Percentiles rank a stretch among this genome's conserved stretches.
Evolutionary conservation across 2,329 filamentous ascomycete species (phyloP).

Genomic region (Thielaviopsis euricoi): DNA sequence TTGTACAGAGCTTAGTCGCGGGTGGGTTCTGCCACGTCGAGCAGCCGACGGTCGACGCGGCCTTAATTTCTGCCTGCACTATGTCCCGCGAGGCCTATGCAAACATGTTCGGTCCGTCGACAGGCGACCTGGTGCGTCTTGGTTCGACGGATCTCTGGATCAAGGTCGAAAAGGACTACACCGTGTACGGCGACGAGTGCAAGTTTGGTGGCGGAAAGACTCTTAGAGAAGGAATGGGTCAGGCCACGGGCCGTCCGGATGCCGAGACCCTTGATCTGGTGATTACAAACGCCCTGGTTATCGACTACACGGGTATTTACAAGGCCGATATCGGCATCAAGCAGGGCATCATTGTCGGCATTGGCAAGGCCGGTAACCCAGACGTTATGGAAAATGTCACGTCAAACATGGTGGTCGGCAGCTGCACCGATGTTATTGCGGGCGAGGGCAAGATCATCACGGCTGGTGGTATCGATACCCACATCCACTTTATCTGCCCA

Average conservation of each 20-base stretch:
- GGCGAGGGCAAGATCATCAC: conserved; percentile 84
- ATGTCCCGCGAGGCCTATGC: conserved; percentile 69
- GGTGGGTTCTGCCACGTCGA: conserved; percentile 66
- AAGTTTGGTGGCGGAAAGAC: conserved; percentile 93
- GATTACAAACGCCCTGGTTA: conserved; percentile 73
- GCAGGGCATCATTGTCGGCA: conserved; percentile 66
- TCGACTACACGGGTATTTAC: conserved; percentile 86
- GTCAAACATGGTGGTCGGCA: conserved; percentile 63
- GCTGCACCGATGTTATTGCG: conserved; percentile 81
- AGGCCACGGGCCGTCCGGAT: conserved; percentile 62
- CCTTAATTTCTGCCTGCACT: conserved; percentile 42
- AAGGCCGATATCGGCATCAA: conserved; percentile 96
- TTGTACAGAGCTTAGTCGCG: conserved; percentile 48
- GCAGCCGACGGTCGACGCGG: conserved; percentile 40
- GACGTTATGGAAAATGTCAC: conserved; percentile 87
- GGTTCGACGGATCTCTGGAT: conserved; percentile 82
- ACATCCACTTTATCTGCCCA: conserved; percentile 90
- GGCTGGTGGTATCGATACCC: conserved; percentile 74
- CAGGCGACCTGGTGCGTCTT: conserved; percentile 67
- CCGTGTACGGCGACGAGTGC: conserved; percentile 80
- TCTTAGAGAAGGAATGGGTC: conserved; percentile 86
- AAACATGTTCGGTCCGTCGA: conserved; percentile 85
- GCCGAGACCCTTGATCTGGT: conserved; percentile 65
- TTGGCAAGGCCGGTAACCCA: conserved; percentile 93
- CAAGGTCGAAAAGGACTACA: conserved; percentile 72